These are phyloP conservation scores for Bremia lactucae DNA, from an alignment of 352 stramenopile genomes.

Conservation along the genomic window DNA sequence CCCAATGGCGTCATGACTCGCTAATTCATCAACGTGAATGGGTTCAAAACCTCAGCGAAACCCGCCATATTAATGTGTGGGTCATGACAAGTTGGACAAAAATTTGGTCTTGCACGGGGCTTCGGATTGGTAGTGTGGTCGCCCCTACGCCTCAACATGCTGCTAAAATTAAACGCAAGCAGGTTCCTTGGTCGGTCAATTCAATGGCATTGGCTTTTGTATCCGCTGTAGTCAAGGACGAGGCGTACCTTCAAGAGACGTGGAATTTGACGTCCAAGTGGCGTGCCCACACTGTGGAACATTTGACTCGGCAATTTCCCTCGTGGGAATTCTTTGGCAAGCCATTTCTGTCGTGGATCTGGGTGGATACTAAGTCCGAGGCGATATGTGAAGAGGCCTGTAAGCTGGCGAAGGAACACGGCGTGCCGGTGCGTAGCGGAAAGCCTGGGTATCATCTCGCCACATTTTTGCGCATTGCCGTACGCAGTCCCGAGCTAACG, in stretches of 20 bases:
- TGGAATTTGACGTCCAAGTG: conserved; percentile 79
- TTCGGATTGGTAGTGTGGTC: conserved; percentile 83
- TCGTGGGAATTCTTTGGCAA: conserved; percentile 60
- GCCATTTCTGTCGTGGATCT: conserved; percentile 80
- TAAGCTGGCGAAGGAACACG: conserved; percentile 65
- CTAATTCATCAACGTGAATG: conserved; percentile 84
- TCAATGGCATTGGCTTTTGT: conserved; percentile 84
- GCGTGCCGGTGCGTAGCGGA: conserved; percentile 77
- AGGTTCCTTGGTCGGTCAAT: conserved; percentile 88
- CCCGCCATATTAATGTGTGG: conserved; percentile 81
- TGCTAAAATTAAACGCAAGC: conserved; percentile 82
- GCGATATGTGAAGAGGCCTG: conserved; percentile 46
- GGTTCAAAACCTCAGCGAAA: conserved; percentile 59
- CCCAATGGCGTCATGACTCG: conserved; percentile 73
- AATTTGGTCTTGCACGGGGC: conserved; percentile 87
- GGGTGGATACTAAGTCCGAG: conserved; percentile 75
- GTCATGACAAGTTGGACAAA: conserved; percentile 89
- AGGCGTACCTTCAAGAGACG: conserved; percentile 67
- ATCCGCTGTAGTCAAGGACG: conserved; percentile 71
- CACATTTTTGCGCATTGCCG: conserved; percentile 76
- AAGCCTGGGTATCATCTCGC: conserved; percentile 84
- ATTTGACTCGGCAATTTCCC: conserved; percentile 50
- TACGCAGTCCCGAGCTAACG: conserved; percentile 63
- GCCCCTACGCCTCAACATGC: conserved; percentile 68
- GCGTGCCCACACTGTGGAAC: conserved; percentile 46